phyloP scores from a whole-genome alignment of 768 basidiomycete genomes.

The Lentinula aciculospora region DNA sequence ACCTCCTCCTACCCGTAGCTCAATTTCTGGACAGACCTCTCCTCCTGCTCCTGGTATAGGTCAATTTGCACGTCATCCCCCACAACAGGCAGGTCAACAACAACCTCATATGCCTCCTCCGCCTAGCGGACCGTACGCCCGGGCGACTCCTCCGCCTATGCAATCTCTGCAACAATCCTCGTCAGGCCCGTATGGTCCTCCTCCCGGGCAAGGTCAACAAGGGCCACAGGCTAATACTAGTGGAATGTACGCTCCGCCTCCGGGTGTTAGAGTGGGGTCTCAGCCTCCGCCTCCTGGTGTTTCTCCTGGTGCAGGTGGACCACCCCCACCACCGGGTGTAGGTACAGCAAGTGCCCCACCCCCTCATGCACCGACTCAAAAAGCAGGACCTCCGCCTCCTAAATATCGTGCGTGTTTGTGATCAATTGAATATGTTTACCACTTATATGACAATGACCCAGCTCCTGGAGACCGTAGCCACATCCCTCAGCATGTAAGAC shows the following conservation, averaged over 20 bases:
- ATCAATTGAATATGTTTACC: constrained; percentile 7
- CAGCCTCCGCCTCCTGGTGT: constrained; percentile 21
- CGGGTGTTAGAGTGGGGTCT: constrained; percentile 13
- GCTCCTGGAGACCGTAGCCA: constrained; percentile 91
- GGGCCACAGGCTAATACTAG: constrained; percentile 14
- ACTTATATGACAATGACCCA: constrained; percentile 24
- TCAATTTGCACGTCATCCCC: constrained; percentile 29
- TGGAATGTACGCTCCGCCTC: constrained; percentile 32
- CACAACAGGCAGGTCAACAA: constrained; percentile 23
- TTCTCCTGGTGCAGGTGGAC: constrained; percentile 27
- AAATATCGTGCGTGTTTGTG: constrained; percentile 35
- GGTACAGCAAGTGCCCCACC: constrained; percentile 12
- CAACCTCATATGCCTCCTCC: constrained; percentile 18
- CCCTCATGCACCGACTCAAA: constrained; percentile 17
- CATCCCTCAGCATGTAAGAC: constrained; percentile 65
- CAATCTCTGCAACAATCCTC: constrained; percentile 11
- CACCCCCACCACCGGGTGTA: constrained; percentile 14
- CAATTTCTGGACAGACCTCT: constrained; percentile 35
- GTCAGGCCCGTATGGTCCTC: constrained; percentile 24
- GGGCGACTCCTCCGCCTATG: constrained; percentile 38
- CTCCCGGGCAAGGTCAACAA: constrained; percentile 21
- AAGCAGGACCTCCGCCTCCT: constrained; percentile 27
- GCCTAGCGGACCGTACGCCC: constrained; percentile 27
- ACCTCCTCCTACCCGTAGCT: constrained; percentile 35
- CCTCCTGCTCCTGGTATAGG: constrained; percentile 31